phyloP scores from a whole-genome alignment of 495 filamentous ascomycete genomes.

The Bombardia bombarda region DNA sequence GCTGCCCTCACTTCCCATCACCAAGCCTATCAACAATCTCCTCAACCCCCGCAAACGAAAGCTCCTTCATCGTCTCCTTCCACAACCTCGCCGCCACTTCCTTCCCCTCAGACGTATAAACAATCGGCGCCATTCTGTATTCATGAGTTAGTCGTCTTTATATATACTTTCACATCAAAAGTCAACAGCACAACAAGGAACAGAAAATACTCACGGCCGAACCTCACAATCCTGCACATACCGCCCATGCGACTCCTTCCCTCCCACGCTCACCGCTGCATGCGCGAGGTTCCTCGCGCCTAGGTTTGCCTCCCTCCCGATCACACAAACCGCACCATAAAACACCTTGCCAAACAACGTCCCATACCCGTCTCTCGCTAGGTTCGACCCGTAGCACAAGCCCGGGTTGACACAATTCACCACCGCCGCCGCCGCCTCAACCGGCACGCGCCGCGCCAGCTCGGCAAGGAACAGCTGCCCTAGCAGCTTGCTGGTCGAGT shows the following conservation, averaged over 20 bases:
- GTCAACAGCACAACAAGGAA: neutral
- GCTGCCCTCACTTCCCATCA: too few species aligned
- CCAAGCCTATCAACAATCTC: too few species aligned
- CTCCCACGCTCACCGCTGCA: conserved; percentile 11
- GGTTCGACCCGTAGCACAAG: conserved; percentile 10
- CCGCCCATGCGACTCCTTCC: conserved; percentile 9
- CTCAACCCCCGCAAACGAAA: too few species aligned
- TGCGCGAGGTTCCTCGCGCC: conserved; percentile 7
- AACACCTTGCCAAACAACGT: neutral
- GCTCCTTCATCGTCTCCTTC: conserved; percentile 14
- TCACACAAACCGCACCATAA: neutral
- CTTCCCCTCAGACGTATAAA: neutral
- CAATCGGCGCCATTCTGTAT: neutral
- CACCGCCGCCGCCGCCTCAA: conserved; percentile 7
- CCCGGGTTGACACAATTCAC: conserved; percentile 11
- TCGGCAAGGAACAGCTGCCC: conserved; percentile 39
- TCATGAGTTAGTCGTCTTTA: too few species aligned
- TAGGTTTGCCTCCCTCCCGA: neutral
- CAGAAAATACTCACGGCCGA: conserved; percentile 11
- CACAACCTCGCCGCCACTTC: conserved; percentile 6
- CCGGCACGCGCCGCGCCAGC: conserved; percentile 23
- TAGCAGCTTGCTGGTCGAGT: conserved; percentile 43
- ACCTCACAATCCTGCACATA: conserved; percentile 12
- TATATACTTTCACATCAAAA: neutral
- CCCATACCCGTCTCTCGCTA: neutral